A percentile compares a stretch with the other conserved stretches of the same genome.
Conservation (phyloP, 441 rosid genomes). For the Bocquillonia castaneifolia region DNA sequence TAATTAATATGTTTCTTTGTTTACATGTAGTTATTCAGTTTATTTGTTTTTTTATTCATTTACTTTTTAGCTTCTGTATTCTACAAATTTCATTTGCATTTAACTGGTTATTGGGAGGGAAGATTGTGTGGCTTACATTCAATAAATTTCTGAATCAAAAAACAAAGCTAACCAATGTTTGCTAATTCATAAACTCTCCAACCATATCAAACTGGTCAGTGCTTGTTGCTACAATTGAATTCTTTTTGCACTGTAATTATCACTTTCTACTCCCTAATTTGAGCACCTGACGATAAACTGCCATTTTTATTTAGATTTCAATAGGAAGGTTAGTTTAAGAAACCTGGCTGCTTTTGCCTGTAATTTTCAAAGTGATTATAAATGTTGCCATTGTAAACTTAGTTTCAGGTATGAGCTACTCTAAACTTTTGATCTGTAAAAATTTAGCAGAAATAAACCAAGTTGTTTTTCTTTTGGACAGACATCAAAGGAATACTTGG, state of each 20-base stretch:
- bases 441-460: background rate
- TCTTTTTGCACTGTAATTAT: background rate
- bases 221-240: background rate
- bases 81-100: background rate
- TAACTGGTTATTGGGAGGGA: background rate
- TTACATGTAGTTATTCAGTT: background rate
- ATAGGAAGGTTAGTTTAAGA: too few relatives aligned
- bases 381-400: background rate
- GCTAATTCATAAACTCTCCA: background rate
- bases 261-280: too few relatives aligned
- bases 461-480: slow-evolving; percentile 27
- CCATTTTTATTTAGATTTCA: too few relatives aligned
- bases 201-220: background rate
- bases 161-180: background rate
- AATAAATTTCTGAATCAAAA: background rate
- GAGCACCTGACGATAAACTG: too few relatives aligned
- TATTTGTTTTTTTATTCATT: background rate
- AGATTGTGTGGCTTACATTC: background rate
- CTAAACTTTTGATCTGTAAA: background rate
- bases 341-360: too few relatives aligned
- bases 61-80: background rate
- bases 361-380: too few relatives aligned
- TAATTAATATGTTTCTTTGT: background rate
- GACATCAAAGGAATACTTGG: slow-evolving; percentile 83
- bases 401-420: background rate